These are phyloP conservation scores for Apostasia shenzhenica DNA, from an alignment of 106 monocot species.

Conservation along the genomic window DNA sequence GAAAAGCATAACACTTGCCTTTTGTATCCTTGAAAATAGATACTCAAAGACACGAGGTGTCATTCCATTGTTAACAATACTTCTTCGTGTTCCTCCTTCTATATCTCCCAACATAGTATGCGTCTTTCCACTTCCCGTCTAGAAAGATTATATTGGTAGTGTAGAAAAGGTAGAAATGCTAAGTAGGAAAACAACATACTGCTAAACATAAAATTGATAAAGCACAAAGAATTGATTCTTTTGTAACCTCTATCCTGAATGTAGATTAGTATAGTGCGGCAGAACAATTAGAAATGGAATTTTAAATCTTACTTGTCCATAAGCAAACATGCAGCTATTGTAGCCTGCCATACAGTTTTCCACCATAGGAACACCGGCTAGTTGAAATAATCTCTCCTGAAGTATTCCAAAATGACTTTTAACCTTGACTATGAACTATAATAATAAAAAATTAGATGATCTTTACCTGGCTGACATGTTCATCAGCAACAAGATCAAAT, in stretches of 20 bases:
- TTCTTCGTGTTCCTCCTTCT: constrained; percentile 71
- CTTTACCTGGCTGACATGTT: constrained; percentile 73
- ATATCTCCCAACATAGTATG: constrained; percentile 97
- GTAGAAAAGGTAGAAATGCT: too few relatives aligned
- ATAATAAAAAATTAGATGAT: background rate
- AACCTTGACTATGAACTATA: background rate
- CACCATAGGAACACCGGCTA: constrained; percentile 92
- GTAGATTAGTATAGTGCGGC: background rate
- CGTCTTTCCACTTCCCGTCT: constrained; percentile 99
- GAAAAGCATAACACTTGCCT: constrained; percentile 27
- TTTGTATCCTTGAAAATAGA: constrained; percentile 87
- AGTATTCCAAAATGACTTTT: background rate
- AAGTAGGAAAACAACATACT: too few relatives aligned
- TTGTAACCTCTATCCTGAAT: background rate
- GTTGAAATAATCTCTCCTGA: constrained; percentile 86
- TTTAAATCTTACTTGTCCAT: constrained; percentile 66
- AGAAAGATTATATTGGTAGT: constrained; percentile 4
- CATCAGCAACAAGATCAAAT: constrained; percentile 89
- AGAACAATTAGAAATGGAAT: background rate
- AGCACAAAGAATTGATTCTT: background rate
- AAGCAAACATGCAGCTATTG: constrained; percentile 98
- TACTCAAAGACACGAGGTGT: constrained; percentile 93
- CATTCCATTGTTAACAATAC: constrained; percentile 84
- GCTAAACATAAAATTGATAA: background rate
- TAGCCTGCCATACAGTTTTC: constrained; percentile 92